phyloP scores from a whole-genome alignment of 2,329 filamentous ascomycete species.

The Akanthomyces uredinophilus region DNA sequence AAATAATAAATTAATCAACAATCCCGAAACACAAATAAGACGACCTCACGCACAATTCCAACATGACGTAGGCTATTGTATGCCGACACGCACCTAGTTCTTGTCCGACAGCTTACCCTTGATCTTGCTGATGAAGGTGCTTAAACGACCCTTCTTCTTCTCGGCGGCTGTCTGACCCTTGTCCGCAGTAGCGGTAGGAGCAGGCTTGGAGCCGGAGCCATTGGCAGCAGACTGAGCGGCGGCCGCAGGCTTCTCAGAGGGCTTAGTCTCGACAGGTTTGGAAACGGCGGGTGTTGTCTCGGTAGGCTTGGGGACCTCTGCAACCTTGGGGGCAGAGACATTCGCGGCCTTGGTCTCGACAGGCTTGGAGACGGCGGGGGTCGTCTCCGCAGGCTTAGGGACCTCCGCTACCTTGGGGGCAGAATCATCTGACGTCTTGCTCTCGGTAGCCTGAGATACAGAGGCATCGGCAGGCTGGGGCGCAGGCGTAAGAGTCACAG shows the following conservation, averaged over 20 bases:
- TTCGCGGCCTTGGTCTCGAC: background rate
- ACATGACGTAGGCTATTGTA: background rate
- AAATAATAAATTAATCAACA: conserved; percentile 31
- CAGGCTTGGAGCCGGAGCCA: conserved; percentile 20
- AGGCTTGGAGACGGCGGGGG: background rate
- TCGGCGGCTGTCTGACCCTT: background rate
- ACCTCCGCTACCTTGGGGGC: background rate
- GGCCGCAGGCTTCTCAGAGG: conserved; percentile 17
- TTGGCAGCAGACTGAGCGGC: conserved; percentile 18
- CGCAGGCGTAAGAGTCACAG: conserved; percentile 13
- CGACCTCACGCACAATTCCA: background rate
- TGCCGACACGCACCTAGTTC: conserved; percentile 18
- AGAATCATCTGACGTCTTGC: background rate
- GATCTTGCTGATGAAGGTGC: conserved; percentile 56
- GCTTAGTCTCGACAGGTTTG: conserved; percentile 5
- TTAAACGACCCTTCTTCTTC: conserved; percentile 56
- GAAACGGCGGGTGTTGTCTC: background rate
- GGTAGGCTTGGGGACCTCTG: background rate
- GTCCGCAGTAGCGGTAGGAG: conserved; percentile 13
- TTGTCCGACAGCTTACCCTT: conserved; percentile 40
- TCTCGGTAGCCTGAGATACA: conserved; percentile 7
- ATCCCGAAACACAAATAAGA: conserved; percentile 22
- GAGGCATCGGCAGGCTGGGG: conserved; percentile 11
- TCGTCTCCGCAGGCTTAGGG: conserved; percentile 1
- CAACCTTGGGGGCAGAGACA: background rate